A percentile compares a stretch with the other conserved stretches of the same genome.
Conservation (phyloP, 2,329 filamentous ascomycete species). For the Venturia asperata region DNA sequence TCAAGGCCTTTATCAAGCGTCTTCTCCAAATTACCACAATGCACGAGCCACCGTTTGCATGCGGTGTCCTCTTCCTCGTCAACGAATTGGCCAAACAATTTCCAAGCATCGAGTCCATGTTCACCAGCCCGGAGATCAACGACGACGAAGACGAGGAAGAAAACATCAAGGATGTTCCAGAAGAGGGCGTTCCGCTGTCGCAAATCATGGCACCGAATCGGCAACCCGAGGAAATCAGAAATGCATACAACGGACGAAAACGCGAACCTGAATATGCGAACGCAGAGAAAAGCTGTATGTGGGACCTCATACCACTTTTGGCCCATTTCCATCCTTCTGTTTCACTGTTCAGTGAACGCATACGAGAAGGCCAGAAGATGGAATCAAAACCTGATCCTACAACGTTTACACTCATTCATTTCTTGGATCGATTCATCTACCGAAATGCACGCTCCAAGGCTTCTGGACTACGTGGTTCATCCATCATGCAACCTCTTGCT, state of each 20-base stretch:
- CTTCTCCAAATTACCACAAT: slow-evolving; percentile 80
- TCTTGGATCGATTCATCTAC: slow-evolving; percentile 98
- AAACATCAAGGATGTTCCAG: slow-evolving; percentile 57
- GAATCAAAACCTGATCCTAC: slow-evolving; percentile 83
- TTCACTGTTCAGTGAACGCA: slow-evolving; percentile 66
- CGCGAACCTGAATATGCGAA: slow-evolving; percentile 86
- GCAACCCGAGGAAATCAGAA: slow-evolving; percentile 28
- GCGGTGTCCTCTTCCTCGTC: slow-evolving; percentile 84
- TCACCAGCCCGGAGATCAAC: slow-evolving; percentile 72
- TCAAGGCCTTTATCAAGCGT: slow-evolving; percentile 93
- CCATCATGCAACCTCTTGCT: slow-evolving; percentile 92
- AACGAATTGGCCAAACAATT: slow-evolving; percentile 73
- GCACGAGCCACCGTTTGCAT: slow-evolving; percentile 88
- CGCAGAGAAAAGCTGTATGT: slow-evolving; percentile 86
- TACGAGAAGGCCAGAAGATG: slow-evolving; percentile 62
- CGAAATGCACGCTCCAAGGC: slow-evolving; percentile 70
- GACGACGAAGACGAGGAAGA: slow-evolving; percentile 64
- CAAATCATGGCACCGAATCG: slow-evolving; percentile 1
- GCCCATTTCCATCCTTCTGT: slow-evolving; percentile 92
- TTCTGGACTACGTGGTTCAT: slow-evolving; percentile 61
- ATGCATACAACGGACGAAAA: slow-evolving; percentile 76
- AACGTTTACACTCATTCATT: slow-evolving; percentile 85
- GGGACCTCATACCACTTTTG: slow-evolving; percentile 79
- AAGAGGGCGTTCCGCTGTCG: slow-evolving; percentile 39
- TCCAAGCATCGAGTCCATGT: slow-evolving; percentile 68